Evolutionary conservation across 495 filamentous ascomycete species (phyloP), one percentile per base, ranked within the genome.

Genomic region (Podospora anserina): DNA sequence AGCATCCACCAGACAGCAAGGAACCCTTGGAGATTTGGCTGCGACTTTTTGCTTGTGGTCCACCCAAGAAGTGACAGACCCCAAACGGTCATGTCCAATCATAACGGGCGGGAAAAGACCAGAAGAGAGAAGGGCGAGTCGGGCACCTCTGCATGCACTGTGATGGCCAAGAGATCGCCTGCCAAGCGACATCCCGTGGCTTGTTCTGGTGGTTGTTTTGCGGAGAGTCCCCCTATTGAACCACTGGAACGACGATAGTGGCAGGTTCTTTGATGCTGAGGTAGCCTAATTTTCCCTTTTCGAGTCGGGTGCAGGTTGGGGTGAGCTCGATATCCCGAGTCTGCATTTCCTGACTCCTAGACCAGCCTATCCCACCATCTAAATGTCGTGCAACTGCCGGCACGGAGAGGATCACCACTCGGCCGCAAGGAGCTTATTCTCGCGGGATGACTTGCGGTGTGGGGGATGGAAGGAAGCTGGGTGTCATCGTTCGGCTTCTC

Each of bases 81-180:
- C 3, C 16, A 65, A 69, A 63, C 63, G 27, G 68, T 30, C 58
- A 53, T 16, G 28, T 28, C 68, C 64, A 66, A 66, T 69, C 68
- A 69, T 44, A 56, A 26, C 13, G 9, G 18, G 5, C 39, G 2
- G 26, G 30, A 30, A 23, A 68, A 20, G 15, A 20, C n/a, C 19
- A 27, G 19, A 44, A 7, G 9, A 60, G 28, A 64, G 19, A 27
- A 15, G 59, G 16, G 32, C 5, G 56, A 61, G 27, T 58, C 28
- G 23, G 54, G 67, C 61, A 59, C 62, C 59, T 64, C 54, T 28
- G 26, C 26, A 55, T 44, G 63, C 27, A 32, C 61, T 27, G 19
- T 32, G n/a, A 63, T 61, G 57, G 68, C 58, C 44, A 57, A 59
- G 68, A 58, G 62, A 69, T 65, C 27, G 30, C 39, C 39, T 49